A percentile compares a stretch with the other conserved stretches of the same genome.
Conservation (phyloP, 805 yeast species). For the Maudiozyma pseudohumilis region DNA sequence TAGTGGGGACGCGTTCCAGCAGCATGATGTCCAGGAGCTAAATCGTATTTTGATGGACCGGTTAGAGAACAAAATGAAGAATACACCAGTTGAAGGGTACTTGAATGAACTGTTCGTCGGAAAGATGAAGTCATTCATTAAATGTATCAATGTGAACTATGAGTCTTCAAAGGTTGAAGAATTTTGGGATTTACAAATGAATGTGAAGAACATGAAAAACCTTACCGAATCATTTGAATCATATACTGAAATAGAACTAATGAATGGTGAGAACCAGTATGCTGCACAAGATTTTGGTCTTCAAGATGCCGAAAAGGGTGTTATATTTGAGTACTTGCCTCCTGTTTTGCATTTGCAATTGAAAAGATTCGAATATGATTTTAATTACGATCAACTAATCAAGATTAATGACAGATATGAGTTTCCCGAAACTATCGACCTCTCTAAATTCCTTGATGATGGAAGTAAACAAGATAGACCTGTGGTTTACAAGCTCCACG, state of each 20-base stretch:
- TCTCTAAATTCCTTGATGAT: constrained; percentile 67
- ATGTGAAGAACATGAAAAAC: constrained; percentile 73
- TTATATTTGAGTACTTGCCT: constrained; percentile 81
- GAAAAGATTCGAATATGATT: constrained; percentile 91
- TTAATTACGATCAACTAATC: constrained; percentile 74
- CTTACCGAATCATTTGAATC: constrained; percentile 70
- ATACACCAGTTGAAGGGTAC: constrained; percentile 66
- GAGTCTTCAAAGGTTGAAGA: constrained; percentile 89
- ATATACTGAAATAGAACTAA: constrained; percentile 78
- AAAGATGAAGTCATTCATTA: constrained; percentile 88
- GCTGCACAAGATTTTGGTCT: constrained; percentile 83
- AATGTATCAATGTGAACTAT: constrained; percentile 86
- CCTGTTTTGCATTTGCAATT: constrained; percentile 88
- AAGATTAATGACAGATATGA: constrained; percentile 90
- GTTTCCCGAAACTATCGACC: constrained; percentile 73
- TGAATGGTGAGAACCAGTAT: constrained; percentile 92
- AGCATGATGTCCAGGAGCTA: constrained; percentile 95
- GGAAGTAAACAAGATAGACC: constrained; percentile 17
- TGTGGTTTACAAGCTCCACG: constrained; percentile 66
- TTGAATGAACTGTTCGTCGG: constrained; percentile 86
- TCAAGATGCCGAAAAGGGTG: constrained; percentile 96
- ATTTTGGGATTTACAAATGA: constrained; percentile 95
- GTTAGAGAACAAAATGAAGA: constrained; percentile 84
- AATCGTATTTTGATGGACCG: constrained; percentile 93
- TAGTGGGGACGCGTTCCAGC: constrained; percentile 87